Evolutionary conservation across 1,139 yeast species (phyloP).

Genomic region (Saccharomyces uvarum): DNA sequence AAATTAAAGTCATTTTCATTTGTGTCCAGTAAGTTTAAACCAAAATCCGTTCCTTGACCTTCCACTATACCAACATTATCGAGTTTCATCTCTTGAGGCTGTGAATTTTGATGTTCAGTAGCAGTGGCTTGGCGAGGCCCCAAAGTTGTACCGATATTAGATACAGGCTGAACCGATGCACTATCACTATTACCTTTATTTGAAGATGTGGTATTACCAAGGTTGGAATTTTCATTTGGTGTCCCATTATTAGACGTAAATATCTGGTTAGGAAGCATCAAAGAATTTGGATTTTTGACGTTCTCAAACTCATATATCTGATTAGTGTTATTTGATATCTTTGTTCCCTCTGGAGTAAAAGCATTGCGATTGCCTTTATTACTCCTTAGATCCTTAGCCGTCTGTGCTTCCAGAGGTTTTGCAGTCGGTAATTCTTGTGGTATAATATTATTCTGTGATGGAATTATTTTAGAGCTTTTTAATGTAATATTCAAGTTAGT

Average conservation of each 20-base stretch:
- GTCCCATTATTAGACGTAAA: background rate
- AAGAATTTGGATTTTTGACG: background rate
- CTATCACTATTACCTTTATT: background rate
- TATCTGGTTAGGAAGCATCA: background rate
- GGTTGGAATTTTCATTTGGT: background rate
- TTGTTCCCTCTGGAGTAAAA: background rate
- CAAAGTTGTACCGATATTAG: background rate
- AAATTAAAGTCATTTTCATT: conserved; percentile 21
- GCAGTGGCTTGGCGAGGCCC: background rate
- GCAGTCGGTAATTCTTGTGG: background rate
- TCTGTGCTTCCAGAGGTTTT: background rate
- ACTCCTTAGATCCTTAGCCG: background rate
- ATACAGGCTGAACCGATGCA: background rate
- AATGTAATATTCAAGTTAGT: background rate
- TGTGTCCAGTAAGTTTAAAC: conserved; percentile 18
- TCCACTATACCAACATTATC: background rate
- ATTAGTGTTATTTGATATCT: background rate
- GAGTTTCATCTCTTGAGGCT: background rate
- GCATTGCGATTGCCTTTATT: background rate
- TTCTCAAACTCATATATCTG: background rate
- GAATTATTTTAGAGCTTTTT: background rate
- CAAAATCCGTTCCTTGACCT: conserved; percentile 8
- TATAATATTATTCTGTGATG: background rate
- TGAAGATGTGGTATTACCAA: background rate
- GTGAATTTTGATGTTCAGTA: background rate